A percentile compares a stretch with the other conserved stretches of the same genome.
phyloP scores from a whole-genome alignment of 805 yeast genomes.

The Starmerella vaccinii region DNA sequence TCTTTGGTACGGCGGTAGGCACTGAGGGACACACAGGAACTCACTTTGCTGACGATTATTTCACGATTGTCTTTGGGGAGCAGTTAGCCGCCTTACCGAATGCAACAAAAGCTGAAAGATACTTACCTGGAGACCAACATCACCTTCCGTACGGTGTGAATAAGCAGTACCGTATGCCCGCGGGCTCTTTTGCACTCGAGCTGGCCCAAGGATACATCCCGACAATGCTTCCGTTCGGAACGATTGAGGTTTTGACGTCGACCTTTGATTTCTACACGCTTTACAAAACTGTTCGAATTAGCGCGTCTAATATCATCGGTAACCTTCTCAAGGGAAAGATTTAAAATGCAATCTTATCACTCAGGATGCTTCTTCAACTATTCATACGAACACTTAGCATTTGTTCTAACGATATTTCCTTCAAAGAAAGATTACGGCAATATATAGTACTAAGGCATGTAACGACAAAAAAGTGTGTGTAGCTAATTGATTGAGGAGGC shows the following conservation, averaged over 20 bases:
- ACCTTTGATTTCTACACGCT: conserved; percentile 71
- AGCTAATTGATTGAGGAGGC: no score
- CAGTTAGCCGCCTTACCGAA: conserved; percentile 64
- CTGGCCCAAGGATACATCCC: conserved; percentile 99
- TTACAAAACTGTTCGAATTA: conserved; percentile 55
- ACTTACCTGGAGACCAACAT: conserved; percentile 78
- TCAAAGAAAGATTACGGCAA: no score
- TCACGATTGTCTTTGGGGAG: conserved; percentile 74
- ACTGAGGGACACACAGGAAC: conserved; percentile 95
- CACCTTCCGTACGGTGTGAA: conserved; percentile 60
- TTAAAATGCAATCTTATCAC: conserved; percentile 28
- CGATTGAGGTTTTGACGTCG: conserved; percentile 65
- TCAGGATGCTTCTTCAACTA: no score
- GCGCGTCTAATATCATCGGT: conserved; percentile 67
- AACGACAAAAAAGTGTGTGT: no score
- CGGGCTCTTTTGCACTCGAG: conserved; percentile 79
- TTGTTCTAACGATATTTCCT: no score
- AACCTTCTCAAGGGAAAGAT: conserved; percentile 64
- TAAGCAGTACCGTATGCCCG: conserved; percentile 80
- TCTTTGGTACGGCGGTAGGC: conserved; percentile 88
- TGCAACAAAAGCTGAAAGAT: conserved; percentile 56
- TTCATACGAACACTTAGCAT: no score
- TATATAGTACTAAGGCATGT: no score
- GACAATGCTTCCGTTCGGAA: conserved; percentile 93
- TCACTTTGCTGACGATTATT: conserved; percentile 95